These are phyloP conservation scores for Flaveria trinervia DNA, from an alignment of 129 eudicot genomes.

Conservation along the genomic window DNA sequence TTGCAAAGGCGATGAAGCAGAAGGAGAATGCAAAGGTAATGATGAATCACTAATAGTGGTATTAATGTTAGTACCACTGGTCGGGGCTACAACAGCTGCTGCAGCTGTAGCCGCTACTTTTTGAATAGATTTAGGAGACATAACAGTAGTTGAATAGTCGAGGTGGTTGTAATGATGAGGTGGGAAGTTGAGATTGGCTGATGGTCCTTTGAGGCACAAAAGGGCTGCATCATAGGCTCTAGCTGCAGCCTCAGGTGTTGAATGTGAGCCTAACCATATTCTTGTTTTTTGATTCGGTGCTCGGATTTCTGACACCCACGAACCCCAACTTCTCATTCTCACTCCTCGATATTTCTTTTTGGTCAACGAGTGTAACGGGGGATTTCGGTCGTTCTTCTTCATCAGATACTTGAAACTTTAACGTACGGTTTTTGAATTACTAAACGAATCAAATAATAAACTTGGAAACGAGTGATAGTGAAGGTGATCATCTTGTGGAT, in stretches of 20 bases:
- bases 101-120: slow-evolving; percentile 79
- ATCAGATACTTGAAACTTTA: slow-evolving; percentile 14
- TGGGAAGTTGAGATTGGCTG: slow-evolving; percentile 89
- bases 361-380: slow-evolving; percentile 13
- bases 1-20: slow-evolving; percentile 20
- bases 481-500: slow-evolving; percentile 23
- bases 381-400: slow-evolving; percentile 28
- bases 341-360: slow-evolving; percentile 88
- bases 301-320: slow-evolving; percentile 88
- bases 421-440: neutral
- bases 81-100: neutral
- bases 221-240: slow-evolving; percentile 97
- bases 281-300: slow-evolving; percentile 97
- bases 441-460: neutral
- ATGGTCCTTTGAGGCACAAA: slow-evolving; percentile 76
- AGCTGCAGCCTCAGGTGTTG: slow-evolving; percentile 95
- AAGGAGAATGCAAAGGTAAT: neutral
- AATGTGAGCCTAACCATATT: slow-evolving; percentile 94
- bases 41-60: neutral
- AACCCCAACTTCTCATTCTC: slow-evolving; percentile 97
- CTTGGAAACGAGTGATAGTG: slow-evolving; percentile 33
- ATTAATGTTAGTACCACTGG: slow-evolving; percentile 1
- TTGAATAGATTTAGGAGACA: slow-evolving; percentile 94
- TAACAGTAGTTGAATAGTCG: slow-evolving; percentile 14
- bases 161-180: slow-evolving; percentile 30